These are phyloP conservation scores for Ophiostoma novo-ulmi DNA, from an alignment of 2,329 filamentous ascomycete genomes.

Conservation along the genomic window DNA sequence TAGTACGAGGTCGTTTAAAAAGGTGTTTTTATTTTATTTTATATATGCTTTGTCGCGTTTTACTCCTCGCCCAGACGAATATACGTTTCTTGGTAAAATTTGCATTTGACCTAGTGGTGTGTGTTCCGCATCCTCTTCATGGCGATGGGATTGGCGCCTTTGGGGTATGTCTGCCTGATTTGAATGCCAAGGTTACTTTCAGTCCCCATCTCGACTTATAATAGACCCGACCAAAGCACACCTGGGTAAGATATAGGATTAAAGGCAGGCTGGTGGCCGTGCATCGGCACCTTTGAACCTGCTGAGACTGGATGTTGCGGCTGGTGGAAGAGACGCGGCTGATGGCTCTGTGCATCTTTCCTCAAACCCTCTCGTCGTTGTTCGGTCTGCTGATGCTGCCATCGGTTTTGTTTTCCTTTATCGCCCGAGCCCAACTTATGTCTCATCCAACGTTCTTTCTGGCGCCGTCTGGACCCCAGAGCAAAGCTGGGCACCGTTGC, in stretches of 20 bases:
- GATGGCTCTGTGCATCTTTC: neutral
- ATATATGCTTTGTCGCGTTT: neutral
- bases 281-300: neutral
- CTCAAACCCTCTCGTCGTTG: neutral
- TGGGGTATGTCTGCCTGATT: neutral
- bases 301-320: neutral
- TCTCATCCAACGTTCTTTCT: constrained; percentile 22
- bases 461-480: constrained; percentile 22
- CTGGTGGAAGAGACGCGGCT: neutral
- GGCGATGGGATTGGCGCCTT: neutral
- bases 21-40: neutral
- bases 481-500: constrained; percentile 26
- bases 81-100: neutral
- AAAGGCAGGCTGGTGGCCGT: neutral
- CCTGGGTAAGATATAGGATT: neutral
- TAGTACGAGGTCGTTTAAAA: neutral
- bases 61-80: neutral
- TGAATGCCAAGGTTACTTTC: neutral
- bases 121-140: neutral
- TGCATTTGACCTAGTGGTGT: neutral
- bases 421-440: neutral
- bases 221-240: neutral
- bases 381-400: neutral
- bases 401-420: neutral
- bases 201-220: neutral